A percentile compares a stretch with the other conserved stretches of the same genome.
Evolutionary conservation across 2,329 filamentous ascomycete genomes (phyloP).

Genomic region (Paraconiothyrium brasiliense): DNA sequence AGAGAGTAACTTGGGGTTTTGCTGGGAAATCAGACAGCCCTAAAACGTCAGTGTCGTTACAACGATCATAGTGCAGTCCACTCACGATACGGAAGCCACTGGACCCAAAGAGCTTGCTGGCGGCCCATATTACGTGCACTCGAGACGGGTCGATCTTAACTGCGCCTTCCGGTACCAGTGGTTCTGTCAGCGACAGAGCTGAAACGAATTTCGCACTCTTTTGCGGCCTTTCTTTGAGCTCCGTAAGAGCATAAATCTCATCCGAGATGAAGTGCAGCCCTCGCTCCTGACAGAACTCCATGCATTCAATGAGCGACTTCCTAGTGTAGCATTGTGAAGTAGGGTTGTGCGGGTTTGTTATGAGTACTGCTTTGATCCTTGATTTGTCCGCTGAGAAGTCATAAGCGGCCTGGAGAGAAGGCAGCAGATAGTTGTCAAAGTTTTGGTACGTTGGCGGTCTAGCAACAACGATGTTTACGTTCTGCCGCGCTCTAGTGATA

Average conservation of each 20-base stretch:
- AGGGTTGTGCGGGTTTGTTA: slow-evolving; percentile 43
- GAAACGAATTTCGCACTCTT: slow-evolving; percentile 33
- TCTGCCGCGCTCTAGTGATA: slow-evolving; percentile 30
- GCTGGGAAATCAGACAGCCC: slow-evolving; percentile 45
- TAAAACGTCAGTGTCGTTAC: slow-evolving; percentile 14
- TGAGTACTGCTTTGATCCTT: slow-evolving; percentile 41
- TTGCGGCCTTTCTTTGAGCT: slow-evolving; percentile 19
- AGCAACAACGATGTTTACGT: slow-evolving; percentile 38
- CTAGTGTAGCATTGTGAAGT: slow-evolving; percentile 38
- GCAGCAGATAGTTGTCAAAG: slow-evolving; percentile 43
- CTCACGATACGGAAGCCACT: slow-evolving; percentile 41
- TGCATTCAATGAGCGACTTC: slow-evolving; percentile 36
- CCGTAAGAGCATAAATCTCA: slow-evolving; percentile 35
- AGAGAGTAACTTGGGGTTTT: slow-evolving; percentile 35
- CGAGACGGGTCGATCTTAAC: slow-evolving; percentile 45
- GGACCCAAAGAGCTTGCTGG: slow-evolving; percentile 42
- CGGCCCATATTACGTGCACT: slow-evolving; percentile 44
- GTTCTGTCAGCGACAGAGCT: slow-evolving; percentile 38
- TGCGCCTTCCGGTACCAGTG: slow-evolving; percentile 36
- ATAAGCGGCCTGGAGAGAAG: slow-evolving; percentile 42
- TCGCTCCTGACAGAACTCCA: slow-evolving; percentile 46
- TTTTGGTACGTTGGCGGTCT: slow-evolving; percentile 41
- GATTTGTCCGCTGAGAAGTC: slow-evolving; percentile 38
- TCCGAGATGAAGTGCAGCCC: slow-evolving; percentile 42
- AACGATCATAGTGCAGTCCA: not conserved